phyloP scores from a whole-genome alignment of 2,329 filamentous ascomycete species.

The Lasiodiplodia sp. region DNA sequence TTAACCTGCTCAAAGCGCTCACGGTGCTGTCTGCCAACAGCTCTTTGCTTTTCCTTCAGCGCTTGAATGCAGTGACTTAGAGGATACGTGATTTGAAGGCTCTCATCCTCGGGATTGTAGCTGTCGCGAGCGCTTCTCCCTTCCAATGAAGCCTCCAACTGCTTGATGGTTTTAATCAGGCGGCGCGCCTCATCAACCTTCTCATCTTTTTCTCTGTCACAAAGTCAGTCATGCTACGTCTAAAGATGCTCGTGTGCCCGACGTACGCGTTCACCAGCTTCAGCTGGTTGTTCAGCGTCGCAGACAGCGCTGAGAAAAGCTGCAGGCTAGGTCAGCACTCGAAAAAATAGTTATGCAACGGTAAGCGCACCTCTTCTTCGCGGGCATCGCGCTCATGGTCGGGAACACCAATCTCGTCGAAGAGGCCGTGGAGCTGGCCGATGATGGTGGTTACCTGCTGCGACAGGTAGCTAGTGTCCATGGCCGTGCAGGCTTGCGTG shows the following conservation, averaged over 20 bases:
- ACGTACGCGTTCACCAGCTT: conserved; percentile 75
- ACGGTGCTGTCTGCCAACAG: conserved; percentile 81
- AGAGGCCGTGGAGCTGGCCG: conserved; percentile 88
- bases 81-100: conserved; percentile 81
- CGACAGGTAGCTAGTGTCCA: conserved; percentile 92
- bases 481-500: conserved; percentile 46
- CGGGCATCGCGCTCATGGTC: conserved; percentile 88
- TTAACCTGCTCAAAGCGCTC: conserved; percentile 96
- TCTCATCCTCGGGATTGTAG: conserved; percentile 71
- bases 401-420: conserved; percentile 97
- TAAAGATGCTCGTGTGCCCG: too few relatives aligned
- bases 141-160: conserved; percentile 92
- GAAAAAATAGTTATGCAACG: neutral
- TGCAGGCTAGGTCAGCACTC: conserved; percentile 49
- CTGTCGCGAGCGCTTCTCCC: conserved; percentile 72
- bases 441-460: conserved; percentile 97
- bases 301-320: conserved; percentile 91
- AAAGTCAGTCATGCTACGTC: conserved; percentile 30
- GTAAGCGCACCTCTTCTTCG: conserved; percentile 78
- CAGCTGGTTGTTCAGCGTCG: conserved; percentile 90
- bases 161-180: conserved; percentile 83
- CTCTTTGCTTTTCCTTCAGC: conserved; percentile 85
- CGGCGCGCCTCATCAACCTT: conserved; percentile 89
- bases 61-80: conserved; percentile 78
- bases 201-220: conserved; percentile 78